A percentile compares a stretch with the other conserved stretches of the same genome.
Evolutionary conservation across 176 grass and related monocot genomes (phyloP).

Genomic region (Poa pratensis): DNA sequence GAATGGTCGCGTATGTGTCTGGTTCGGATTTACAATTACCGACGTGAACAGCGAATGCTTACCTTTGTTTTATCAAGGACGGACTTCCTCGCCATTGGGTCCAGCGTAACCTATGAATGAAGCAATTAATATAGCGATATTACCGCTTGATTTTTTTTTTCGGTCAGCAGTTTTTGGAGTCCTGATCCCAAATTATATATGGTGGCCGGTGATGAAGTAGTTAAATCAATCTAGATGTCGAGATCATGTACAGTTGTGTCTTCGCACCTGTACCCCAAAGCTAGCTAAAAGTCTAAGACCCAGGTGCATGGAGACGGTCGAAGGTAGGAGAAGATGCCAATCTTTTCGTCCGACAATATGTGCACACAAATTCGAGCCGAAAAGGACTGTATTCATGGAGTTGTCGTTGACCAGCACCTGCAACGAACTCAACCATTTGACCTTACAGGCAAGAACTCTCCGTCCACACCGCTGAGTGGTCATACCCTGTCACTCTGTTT

Average conservation of each 20-base stretch:
- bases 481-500: neutral
- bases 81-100: conserved; percentile 1
- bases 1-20: conserved; percentile 4
- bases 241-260: neutral
- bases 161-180: neutral
- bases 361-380: conserved; percentile 4
- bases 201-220: neutral
- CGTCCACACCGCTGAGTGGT: neutral
- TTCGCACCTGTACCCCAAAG: neutral
- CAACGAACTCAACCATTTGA: neutral
- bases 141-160: neutral
- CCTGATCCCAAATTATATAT: neutral
- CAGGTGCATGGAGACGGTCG: neutral
- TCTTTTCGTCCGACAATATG: neutral
- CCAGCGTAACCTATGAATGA: neutral
- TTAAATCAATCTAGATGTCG: neutral
- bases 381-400: conserved; percentile 1
- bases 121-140: neutral
- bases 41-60: neutral
- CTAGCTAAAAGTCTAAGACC: no score
- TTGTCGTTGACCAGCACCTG: neutral
- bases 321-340: neutral
- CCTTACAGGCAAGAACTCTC: neutral
- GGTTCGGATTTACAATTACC: conserved; percentile 35
- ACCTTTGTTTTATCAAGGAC: conserved; percentile 16